Conservation (phyloP, 1,139 yeast species). For the Keqinozyma sinolaborantium region DNA sequence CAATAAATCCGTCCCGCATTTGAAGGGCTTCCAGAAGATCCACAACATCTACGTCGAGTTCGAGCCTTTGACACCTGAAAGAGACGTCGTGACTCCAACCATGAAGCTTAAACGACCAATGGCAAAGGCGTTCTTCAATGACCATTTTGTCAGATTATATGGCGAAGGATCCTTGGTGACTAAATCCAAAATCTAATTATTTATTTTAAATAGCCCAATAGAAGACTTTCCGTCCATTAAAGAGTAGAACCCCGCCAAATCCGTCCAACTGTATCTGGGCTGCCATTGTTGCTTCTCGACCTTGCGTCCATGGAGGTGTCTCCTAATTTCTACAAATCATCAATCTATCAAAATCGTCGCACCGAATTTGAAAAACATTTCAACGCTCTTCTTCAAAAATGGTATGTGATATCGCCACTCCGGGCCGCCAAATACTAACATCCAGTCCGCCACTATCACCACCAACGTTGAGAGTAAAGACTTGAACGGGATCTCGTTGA, state of each 20-base stretch:
- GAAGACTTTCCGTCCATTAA: too few relatives aligned
- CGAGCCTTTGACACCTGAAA: slow-evolving; percentile 65
- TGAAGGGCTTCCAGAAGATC: slow-evolving; percentile 57
- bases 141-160: slow-evolving; percentile 52
- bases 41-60: slow-evolving; percentile 57
- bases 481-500: slow-evolving; percentile 59
- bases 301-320: too few relatives aligned
- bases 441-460: slow-evolving; percentile 23
- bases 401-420: slow-evolving; percentile 4
- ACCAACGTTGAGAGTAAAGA: slow-evolving; percentile 41
- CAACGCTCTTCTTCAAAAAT: slow-evolving; percentile 1
- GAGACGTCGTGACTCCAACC: slow-evolving; percentile 72
- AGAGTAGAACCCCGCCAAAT: too few relatives aligned
- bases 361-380: not conserved
- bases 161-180: slow-evolving; percentile 46
- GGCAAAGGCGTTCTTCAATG: slow-evolving; percentile 50
- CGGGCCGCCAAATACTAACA: slow-evolving; percentile 8
- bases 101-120: slow-evolving; percentile 65
- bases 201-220: too few relatives aligned
- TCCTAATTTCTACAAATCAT: too few relatives aligned
- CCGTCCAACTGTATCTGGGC: too few relatives aligned
- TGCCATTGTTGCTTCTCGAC: too few relatives aligned
- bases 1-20: slow-evolving; percentile 20
- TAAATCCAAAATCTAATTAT: slow-evolving; percentile 13
- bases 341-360: too few relatives aligned